Conservation (phyloP, 108 stramenopile genomes). For the Craspedostauros australis region DNA sequence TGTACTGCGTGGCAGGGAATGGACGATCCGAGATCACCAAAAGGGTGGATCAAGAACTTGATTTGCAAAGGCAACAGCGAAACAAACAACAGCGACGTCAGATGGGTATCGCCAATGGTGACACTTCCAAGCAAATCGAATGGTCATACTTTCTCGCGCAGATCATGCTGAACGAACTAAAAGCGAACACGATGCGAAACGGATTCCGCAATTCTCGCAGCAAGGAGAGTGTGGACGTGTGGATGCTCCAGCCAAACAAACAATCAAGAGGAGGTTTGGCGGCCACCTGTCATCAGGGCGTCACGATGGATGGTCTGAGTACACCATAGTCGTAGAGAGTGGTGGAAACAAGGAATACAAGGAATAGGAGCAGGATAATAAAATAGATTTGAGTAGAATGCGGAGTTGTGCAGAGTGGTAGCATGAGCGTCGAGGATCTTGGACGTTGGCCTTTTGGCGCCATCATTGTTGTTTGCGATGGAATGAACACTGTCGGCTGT, state of each 20-base stretch:
- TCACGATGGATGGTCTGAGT: too few species aligned
- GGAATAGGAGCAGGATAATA: too few species aligned
- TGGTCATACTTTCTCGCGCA: not conserved
- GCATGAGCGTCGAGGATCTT: too few species aligned
- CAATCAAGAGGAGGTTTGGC: constrained; percentile 15
- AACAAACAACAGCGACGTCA: not conserved
- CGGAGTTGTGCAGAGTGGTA: too few species aligned
- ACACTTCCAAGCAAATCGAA: not conserved
- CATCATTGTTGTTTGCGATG: too few species aligned
- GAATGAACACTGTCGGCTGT: too few species aligned
- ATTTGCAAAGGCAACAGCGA: not conserved
- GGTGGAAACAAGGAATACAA: too few species aligned
- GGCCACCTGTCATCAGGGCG: constrained; percentile 18
- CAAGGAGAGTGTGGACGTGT: constrained; percentile 20
- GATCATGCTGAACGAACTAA: not conserved
- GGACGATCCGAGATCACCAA: not conserved
- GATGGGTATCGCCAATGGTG: too few species aligned
- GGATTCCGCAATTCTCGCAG: constrained; percentile 1
- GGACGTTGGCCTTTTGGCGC: too few species aligned
- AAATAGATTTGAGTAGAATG: too few species aligned
- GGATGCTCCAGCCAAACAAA: constrained; percentile 20
- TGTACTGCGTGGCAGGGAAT: constrained; percentile 28
- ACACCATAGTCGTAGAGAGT: too few species aligned
- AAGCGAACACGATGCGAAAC: not conserved
- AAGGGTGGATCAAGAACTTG: constrained; percentile 4